Conservation (phyloP, 257 asterid genomes). For the Vinca minor region DNA sequence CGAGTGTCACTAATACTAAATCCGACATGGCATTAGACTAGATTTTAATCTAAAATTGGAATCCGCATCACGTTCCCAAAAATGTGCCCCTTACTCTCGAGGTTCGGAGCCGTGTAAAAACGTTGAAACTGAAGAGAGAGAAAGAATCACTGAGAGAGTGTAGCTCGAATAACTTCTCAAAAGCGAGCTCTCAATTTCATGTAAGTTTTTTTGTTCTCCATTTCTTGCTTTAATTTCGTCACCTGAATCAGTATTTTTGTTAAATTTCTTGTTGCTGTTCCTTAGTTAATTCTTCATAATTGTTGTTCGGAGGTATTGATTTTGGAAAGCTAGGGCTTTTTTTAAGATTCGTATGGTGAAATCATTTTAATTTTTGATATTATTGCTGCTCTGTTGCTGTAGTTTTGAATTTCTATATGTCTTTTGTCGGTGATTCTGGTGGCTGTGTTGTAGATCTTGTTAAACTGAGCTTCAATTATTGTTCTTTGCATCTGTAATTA, state of each 20-base stretch:
- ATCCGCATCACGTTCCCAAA: slow-evolving; percentile 46
- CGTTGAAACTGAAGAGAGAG: slow-evolving; percentile 20
- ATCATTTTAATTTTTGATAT: slow-evolving; percentile 14
- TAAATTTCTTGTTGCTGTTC: not conserved
- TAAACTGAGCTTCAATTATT: not conserved
- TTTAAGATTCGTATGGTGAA: slow-evolving; percentile 10
- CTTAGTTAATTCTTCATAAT: not conserved
- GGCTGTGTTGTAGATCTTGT: slow-evolving; percentile 8
- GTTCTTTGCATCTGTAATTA: not conserved
- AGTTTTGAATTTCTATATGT: not conserved
- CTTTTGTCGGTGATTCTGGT: not conserved
- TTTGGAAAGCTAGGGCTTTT: slow-evolving; percentile 12
- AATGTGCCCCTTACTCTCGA: slow-evolving; percentile 9
- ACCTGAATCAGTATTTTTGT: not conserved
- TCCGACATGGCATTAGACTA: slow-evolving; percentile 52
- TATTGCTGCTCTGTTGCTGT: not conserved
- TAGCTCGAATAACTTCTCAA: slow-evolving; percentile 4
- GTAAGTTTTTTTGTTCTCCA: slow-evolving; percentile 27
- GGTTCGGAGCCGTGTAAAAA: slow-evolving; percentile 19
- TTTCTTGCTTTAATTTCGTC: slow-evolving; percentile 2
- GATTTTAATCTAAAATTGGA: slow-evolving; percentile 65
- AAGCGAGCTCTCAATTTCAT: slow-evolving; percentile 18
- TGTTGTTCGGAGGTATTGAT: not conserved
- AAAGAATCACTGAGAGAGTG: not conserved
- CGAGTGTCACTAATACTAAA: slow-evolving; percentile 29